These are phyloP conservation scores for Fusarium verrucosum DNA, from an alignment of 2,329 filamentous ascomycete genomes.

Conservation along the genomic window DNA sequence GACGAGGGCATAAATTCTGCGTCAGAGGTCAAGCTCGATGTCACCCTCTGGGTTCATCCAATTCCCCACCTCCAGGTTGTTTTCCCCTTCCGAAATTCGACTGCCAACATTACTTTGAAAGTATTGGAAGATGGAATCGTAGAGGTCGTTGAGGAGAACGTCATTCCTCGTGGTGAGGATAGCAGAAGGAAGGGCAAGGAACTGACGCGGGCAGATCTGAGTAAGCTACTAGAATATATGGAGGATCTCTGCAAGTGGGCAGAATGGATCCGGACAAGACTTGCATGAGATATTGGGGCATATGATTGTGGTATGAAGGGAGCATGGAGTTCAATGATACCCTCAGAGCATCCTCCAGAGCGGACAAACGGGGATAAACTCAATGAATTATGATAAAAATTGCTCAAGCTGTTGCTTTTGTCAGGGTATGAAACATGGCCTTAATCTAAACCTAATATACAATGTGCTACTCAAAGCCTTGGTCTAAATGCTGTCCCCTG, in stretches of 20 bases:
- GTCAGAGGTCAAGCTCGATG: slow-evolving; percentile 55
- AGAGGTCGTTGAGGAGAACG: slow-evolving; percentile 66
- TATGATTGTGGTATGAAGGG: neutral
- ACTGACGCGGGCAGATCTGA: slow-evolving; percentile 55
- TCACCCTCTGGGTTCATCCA: slow-evolving; percentile 62
- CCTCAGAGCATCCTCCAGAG: slow-evolving; percentile 21
- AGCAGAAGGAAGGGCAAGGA: slow-evolving; percentile 49
- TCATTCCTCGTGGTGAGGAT: slow-evolving; percentile 40
- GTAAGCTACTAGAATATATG: slow-evolving; percentile 57
- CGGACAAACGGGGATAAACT: neutral
- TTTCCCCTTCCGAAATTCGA: slow-evolving; percentile 61
- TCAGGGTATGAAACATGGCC: neutral
- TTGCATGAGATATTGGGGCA: slow-evolving; percentile 33
- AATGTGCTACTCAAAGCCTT: neutral
- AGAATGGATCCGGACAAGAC: slow-evolving; percentile 60
- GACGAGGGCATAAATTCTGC: neutral
- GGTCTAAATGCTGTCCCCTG: neutral
- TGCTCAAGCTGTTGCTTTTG: neutral
- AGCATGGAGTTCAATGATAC: slow-evolving; percentile 41
- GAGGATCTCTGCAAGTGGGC: slow-evolving; percentile 64
- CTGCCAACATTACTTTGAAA: slow-evolving; percentile 65
- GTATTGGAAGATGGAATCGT: slow-evolving; percentile 69
- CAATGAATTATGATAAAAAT: neutral
- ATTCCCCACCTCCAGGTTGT: slow-evolving; percentile 61
- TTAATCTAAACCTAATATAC: neutral